These are phyloP conservation scores for Mycena epipterygia DNA, from an alignment of 768 basidiomycete species.

Conservation along the genomic window DNA sequence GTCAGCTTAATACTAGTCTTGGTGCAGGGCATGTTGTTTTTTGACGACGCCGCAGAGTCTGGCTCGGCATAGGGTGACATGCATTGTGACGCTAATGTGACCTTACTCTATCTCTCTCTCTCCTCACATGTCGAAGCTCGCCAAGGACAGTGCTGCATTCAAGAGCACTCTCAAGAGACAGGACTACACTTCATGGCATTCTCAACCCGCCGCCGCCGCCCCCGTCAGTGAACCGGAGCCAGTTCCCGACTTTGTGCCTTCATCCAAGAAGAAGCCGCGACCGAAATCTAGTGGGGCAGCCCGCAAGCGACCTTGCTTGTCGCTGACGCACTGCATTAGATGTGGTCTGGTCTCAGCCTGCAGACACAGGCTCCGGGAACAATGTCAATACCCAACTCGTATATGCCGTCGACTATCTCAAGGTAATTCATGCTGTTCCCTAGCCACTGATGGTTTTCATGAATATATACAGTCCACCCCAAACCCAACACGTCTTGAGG, in stretches of 20 bases:
- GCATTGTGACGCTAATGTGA: not conserved
- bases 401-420: constrained; percentile 86
- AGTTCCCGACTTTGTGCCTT: constrained; percentile 44
- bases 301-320: constrained; percentile 28
- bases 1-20: constrained; percentile 8
- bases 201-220: constrained; percentile 60
- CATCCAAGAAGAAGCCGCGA: constrained; percentile 70
- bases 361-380: constrained; percentile 84
- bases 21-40: not conserved
- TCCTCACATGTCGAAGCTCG: constrained; percentile 77
- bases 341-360: constrained; percentile 89
- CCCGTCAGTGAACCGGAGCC: constrained; percentile 37
- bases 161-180: constrained; percentile 74
- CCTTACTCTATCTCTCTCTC: no score
- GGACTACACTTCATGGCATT: constrained; percentile 84
- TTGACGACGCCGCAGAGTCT: no score
- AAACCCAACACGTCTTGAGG: constrained; percentile 89
- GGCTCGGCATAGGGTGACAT: not conserved
- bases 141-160: constrained; percentile 80
- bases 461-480: constrained; percentile 63
- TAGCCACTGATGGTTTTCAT: constrained; percentile 11
- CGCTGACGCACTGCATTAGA: constrained; percentile 55
- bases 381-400: constrained; percentile 92
- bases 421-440: constrained; percentile 59
- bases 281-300: constrained; percentile 73